Percentiles rank a stretch among this genome's conserved stretches.
Evolutionary conservation across 2,329 filamentous ascomycete species (phyloP).

Genomic region (Xylaria sp.): DNA sequence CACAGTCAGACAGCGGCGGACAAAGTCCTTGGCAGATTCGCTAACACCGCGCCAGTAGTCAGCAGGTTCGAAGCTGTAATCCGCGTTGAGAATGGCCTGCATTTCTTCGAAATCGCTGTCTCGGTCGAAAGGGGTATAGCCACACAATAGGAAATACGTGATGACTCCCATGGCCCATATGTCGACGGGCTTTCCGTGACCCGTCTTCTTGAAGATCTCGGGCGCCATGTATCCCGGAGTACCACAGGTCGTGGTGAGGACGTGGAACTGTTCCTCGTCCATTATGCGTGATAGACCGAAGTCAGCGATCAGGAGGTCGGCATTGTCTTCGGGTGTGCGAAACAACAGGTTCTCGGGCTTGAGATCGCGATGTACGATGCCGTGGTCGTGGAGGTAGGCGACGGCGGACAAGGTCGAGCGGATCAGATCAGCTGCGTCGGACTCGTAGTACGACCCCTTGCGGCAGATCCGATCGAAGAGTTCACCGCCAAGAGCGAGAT

Average conservation of each 20-base stretch:
- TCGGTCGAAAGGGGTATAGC: constrained; percentile 96
- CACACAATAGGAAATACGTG: constrained; percentile 96
- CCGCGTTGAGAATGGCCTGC: constrained; percentile 94
- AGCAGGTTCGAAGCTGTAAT: constrained; percentile 89
- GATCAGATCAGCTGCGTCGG: constrained; percentile 91
- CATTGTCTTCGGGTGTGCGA: constrained; percentile 94
- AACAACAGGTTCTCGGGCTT: constrained; percentile 98
- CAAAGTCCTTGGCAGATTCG: constrained; percentile 80
- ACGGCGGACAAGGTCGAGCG: constrained; percentile 94
- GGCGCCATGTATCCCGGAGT: constrained; percentile 99
- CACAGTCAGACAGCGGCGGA: constrained; percentile 84
- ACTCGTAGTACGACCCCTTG: constrained; percentile 97
- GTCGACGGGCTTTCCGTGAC: constrained; percentile 96
- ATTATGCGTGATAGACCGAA: constrained; percentile 95
- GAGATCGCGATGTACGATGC: constrained; percentile 94
- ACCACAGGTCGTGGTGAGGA: constrained; percentile 93
- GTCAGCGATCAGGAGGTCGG: constrained; percentile 92
- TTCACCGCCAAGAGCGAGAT: constrained; percentile 91
- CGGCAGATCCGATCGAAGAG: constrained; percentile 98
- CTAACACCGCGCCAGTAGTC: constrained; percentile 98
- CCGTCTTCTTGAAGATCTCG: constrained; percentile 98
- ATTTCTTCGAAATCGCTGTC: constrained; percentile 98
- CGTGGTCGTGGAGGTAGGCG: constrained; percentile 95
- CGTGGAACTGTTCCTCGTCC: constrained; percentile 98
- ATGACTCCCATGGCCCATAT: constrained; percentile 98